Conservation (phyloP, 148 eudicot species). For the Rhododendron vialii region DNA sequence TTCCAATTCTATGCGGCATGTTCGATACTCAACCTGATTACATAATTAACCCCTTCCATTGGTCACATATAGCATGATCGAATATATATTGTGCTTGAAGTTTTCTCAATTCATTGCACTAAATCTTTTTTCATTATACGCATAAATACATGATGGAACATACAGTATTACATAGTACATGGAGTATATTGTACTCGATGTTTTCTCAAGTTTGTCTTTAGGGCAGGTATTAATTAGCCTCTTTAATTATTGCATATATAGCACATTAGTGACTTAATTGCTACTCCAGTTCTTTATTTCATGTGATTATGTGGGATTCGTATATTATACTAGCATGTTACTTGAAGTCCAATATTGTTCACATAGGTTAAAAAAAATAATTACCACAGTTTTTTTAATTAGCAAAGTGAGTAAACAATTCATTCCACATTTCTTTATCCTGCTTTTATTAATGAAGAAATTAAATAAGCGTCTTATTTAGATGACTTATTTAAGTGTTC, state of each 20-base stretch:
- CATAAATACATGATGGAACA: background rate
- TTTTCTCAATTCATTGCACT: background rate
- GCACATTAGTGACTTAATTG: background rate
- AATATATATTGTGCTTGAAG: background rate
- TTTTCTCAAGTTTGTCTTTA: background rate
- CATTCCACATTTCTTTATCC: background rate
- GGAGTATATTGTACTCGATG: background rate
- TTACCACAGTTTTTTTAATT: too few species aligned
- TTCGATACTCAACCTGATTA: too few species aligned
- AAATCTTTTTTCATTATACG: background rate
- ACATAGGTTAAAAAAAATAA: background rate
- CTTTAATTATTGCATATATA: background rate
- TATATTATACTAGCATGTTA: background rate
- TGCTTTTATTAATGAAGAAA: too few species aligned
- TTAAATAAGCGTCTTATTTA: too few species aligned
- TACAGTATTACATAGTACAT: too few species aligned
- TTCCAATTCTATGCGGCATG: too few species aligned
- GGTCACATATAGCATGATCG: background rate
- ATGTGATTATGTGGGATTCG: background rate
- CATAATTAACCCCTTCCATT: background rate
- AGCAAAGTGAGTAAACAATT: background rate
- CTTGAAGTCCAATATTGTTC: background rate
- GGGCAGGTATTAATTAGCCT: background rate
- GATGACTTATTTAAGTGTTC: too few species aligned
- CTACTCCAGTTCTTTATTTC: background rate